phyloP scores from a whole-genome alignment of 2,329 filamentous ascomycete genomes.

The Pseudovirgaria hyperparasitica region DNA sequence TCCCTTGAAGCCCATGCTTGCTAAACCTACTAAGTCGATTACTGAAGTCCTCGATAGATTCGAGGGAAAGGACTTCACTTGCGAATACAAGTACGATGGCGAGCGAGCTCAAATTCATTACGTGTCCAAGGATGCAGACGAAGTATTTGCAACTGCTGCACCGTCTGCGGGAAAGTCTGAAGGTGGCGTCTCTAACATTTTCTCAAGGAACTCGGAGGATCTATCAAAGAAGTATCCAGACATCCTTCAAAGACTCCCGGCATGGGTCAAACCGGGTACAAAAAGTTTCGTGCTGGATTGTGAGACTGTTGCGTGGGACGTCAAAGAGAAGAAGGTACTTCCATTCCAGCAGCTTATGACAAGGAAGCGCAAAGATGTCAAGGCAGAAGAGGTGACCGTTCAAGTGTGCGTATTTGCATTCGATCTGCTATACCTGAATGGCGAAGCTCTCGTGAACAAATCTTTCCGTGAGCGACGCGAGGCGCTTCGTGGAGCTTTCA shows the following conservation, averaged over 20 bases:
- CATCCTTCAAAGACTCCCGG: constrained; percentile 73
- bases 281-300: constrained; percentile 97
- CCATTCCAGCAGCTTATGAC: constrained; percentile 99
- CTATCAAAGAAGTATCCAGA: constrained; percentile 96
- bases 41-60: constrained; percentile 96
- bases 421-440: constrained; percentile 86
- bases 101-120: constrained; percentile 98
- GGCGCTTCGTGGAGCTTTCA: constrained; percentile 60
- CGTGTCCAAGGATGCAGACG: constrained; percentile 65
- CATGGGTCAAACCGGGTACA: constrained; percentile 81
- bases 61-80: constrained; percentile 89
- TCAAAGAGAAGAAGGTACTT: constrained; percentile 85
- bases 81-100: constrained; percentile 98
- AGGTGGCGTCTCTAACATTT: constrained; percentile 77
- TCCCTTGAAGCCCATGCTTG: constrained; percentile 95
- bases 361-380: constrained; percentile 92
- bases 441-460: constrained; percentile 76
- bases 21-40: constrained; percentile 95
- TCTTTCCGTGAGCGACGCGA: constrained; percentile 72
- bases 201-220: constrained; percentile 95
- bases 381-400: constrained; percentile 86
- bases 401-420: constrained; percentile 97
- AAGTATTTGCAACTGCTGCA: constrained; percentile 48
- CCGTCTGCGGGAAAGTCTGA: constrained; percentile 53
- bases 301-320: constrained; percentile 94